Conservation (phyloP, 148 eudicot species). For the Persicaria tinctoria region DNA sequence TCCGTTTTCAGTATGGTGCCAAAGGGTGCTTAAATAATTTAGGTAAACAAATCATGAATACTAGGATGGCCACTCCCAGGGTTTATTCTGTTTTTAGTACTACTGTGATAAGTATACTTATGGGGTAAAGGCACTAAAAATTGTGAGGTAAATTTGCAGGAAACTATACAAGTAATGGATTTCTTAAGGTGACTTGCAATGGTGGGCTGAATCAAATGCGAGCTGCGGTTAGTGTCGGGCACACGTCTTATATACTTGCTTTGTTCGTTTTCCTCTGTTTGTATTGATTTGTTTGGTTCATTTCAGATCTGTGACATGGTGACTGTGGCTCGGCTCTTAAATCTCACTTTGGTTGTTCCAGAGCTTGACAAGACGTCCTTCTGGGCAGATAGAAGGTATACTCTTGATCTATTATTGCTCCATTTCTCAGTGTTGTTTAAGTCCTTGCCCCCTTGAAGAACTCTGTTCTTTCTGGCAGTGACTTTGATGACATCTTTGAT, state of each 20-base stretch:
- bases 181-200: conserved; percentile 73
- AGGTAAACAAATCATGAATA: background rate
- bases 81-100: background rate
- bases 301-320: conserved; percentile 97
- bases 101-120: background rate
- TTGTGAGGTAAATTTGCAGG: conserved; percentile 37
- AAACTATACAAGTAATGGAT: conserved; percentile 79
- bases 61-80: background rate
- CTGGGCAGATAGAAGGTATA: conserved; percentile 97
- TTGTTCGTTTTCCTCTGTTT: conserved; percentile 14
- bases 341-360: conserved; percentile 89
- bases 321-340: conserved; percentile 73
- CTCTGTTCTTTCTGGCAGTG: conserved; percentile 33
- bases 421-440: too few species aligned
- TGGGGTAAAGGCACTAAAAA: background rate
- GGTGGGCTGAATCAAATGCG: conserved; percentile 99
- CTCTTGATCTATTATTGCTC: background rate
- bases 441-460: background rate
- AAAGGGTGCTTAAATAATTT: background rate
- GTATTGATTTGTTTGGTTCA: conserved; percentile 11
- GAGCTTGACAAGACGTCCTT: conserved; percentile 96
- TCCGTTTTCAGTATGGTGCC: background rate
- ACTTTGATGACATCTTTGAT: conserved; percentile 89
- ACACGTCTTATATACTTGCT: background rate
- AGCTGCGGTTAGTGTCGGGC: conserved; percentile 53